Evolutionary conservation across 78 protist genomes (phyloP), one percentile per base, ranked within the genome.

Genomic region (Dictyostelium purpureum): DNA sequence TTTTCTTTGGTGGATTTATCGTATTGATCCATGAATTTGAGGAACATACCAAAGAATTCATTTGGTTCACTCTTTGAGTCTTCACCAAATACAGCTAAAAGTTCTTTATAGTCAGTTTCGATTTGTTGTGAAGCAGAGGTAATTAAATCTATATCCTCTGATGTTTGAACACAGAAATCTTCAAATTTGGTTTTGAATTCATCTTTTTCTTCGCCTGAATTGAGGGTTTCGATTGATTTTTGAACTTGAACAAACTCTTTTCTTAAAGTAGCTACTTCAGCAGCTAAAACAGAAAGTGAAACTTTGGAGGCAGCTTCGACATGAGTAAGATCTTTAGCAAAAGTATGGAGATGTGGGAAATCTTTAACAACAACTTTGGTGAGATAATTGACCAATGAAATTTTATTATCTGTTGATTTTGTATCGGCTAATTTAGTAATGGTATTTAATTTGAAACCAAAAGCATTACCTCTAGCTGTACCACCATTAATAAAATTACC

Each of bases 401-500:
- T 6, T 40, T 74, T 80, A 54, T 87, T 87, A 85, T 94, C 96
- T 10, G 94, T 88, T 11, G 96, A 78, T 33, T 94, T 94, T 28
- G 96, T 94, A 51, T 94, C 96, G 18, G 63, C 83, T 0, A 94
- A 51, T 82, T 94, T 94, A 42, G 88, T 87, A 54, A 94, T 87
- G 24, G 94, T 80, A 12, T 76, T 87, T 2, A 94, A 38, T 40
- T 94, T 90, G 89, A 90, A 90, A 61, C 94, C 94, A 52, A 49
- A 90, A 1, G 94, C 94, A 51, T 61, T 63, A 54, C 94, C 94
- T 52, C 94, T 42, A 37, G 89, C 67, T 37, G 90, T 90, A 52
- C 94, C 94, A 63, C 94, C 94, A 75, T 90, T 90, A 51, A 90
- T 90, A 67, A 90, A 90, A 79, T 90, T 90, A 70, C 94, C 94